Base-by-base conservation (phyloP, 352 stramenopile species). In the Phytophthora sp. region DNA sequence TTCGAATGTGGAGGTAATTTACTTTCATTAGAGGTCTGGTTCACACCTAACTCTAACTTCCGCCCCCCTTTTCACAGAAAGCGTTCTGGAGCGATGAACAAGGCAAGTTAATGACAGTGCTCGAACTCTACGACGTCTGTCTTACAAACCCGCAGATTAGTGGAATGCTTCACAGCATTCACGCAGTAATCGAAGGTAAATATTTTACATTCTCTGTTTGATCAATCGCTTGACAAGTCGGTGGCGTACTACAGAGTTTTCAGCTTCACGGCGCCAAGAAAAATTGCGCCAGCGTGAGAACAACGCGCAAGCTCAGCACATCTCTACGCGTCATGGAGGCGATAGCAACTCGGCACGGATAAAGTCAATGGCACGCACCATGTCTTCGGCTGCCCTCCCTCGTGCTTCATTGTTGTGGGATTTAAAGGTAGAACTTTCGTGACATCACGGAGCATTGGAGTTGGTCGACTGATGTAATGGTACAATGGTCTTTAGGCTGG, bases 131-230 rank as follows among this genome's bases (percentile, higher is more conserved):
- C 43, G 67, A 81, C 15, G 58, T 81, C 39, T 92, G 83, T 58
- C 81, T 92, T 42, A 88, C 83, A 10, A 82, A 77, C 6, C 68
- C 74, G 7, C 70, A 62, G 28, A 70, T 89, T 30, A 85, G 80
- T 27, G 74, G 78, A 3, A 76, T 79, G 42, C 64, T 89, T 4
- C 82, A 89, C 35, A 74, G 77, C 30, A 55, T 91, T 35, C 72
- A 90, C 32, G 38, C 59, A 4, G 48, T 82, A 13, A 61, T 84
- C 3, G 38, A 86, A 71, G 75, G 83, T 88, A 52, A 44, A 55
- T n/a, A n/a, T n/a, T n/a, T n/a, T n/a, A n/a, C n/a, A n/a, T n/a
- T n/a, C n/a, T n/a, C n/a, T n/a, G n/a, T n/a, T n/a, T n/a, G n/a
- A n/a, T n/a, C n/a, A n/a, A n/a, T n/a, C n/a, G n/a, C n/a, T n/a